Conservation (phyloP, 2,329 filamentous ascomycete genomes). For the Lachnellula suecica region DNA sequence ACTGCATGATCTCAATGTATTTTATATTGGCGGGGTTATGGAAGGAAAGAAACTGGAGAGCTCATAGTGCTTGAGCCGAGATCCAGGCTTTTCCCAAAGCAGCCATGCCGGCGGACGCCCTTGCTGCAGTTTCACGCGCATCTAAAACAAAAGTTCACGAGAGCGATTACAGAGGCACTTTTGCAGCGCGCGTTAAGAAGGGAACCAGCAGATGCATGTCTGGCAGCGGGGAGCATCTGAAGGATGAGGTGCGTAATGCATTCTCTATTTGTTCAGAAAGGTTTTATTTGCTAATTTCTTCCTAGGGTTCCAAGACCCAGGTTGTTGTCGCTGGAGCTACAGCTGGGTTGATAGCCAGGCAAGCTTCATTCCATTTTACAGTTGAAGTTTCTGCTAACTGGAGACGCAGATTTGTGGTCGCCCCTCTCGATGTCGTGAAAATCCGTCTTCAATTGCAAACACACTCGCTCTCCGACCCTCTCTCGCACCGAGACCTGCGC, state of each 20-base stretch:
- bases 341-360: slow-evolving; percentile 88
- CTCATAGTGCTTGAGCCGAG: not conserved
- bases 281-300: slow-evolving; percentile 10
- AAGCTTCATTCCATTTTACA: slow-evolving; percentile 1
- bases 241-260: slow-evolving; percentile 61
- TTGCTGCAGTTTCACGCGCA: not conserved
- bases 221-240: slow-evolving; percentile 59
- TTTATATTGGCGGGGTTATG: not conserved
- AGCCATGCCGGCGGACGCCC: not conserved
- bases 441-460: slow-evolving; percentile 94
- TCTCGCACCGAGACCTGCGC: slow-evolving; percentile 49
- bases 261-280: not conserved
- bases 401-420: slow-evolving; percentile 74
- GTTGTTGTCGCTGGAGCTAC: slow-evolving; percentile 65
- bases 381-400: slow-evolving; percentile 4
- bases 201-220: slow-evolving; percentile 53
- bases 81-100: not conserved
- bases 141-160: slow-evolving; percentile 2
- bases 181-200: not conserved
- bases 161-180: not conserved
- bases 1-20: not conserved
- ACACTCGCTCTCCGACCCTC: slow-evolving; percentile 72
- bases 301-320: slow-evolving; percentile 63
- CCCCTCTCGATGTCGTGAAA: slow-evolving; percentile 95
- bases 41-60: not conserved